Base-by-base conservation (phyloP, 176 grass and related monocot species). In the Aegilops bicornis region DNA sequence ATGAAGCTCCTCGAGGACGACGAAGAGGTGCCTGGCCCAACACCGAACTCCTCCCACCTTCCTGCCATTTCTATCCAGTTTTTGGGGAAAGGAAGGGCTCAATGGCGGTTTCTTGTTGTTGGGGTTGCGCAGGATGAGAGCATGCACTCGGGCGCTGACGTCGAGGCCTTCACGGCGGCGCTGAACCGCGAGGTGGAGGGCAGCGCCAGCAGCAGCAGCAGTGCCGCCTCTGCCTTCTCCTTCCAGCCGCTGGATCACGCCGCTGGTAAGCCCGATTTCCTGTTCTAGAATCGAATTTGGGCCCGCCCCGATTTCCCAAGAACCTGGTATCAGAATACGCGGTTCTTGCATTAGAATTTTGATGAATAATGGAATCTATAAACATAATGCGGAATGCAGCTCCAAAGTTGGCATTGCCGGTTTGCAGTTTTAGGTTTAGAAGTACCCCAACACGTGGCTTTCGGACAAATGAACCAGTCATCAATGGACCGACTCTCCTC, bases 141-240 rank as follows among this genome's bases (percentile, higher is more conserved):
- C 65, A 79, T 98, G 86, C 94, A 98, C 79, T 98, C 94, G 20
- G 97, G 97, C 27, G 97, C 97, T 54, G 97, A 92, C 45, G 92
- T 98, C 43, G 97, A 98, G 72, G 97, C 94, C 69, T 94, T 98
- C 74, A 96, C 94, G 3, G 97, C 94, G 10, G 93, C 84, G 63
- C 90, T 98, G 35, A 98, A 98, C 80, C 93, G 97, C 30, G 97
- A 98, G 78, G 93, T 98, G 74, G 97, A 88, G 82, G 97, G 92
- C 60, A 89, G 81, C 67, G 37, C 10, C 58, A 67, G 33, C 88
- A 22, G n/a, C 81, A 48, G 39, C 78, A 40, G 27, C 36, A 81
- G 79, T 59, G 70, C 82, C 82, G 19, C 80, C 25, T 12, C 79
- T 58, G 7, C 70, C 78, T 29, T 87, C 14, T 78, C 84, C 16